These are phyloP conservation scores for Pseudonitzschia multiseries DNA, from an alignment of 108 stramenopile species.

Conservation along the genomic window DNA sequence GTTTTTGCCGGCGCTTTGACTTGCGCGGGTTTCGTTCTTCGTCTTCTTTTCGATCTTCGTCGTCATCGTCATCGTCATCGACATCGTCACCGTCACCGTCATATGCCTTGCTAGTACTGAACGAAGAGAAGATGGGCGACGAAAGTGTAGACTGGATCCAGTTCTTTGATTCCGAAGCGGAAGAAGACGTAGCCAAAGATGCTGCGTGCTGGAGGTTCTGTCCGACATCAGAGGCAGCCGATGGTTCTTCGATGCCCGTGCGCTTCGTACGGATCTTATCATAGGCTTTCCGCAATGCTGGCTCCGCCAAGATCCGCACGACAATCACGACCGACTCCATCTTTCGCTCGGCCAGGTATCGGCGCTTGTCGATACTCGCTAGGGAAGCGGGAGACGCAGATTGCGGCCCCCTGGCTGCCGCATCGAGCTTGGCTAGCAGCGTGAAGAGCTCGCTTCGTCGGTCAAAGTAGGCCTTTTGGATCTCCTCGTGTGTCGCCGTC, in stretches of 20 bases:
- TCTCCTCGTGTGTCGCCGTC: conserved; percentile 36
- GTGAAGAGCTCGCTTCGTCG: conserved; percentile 55
- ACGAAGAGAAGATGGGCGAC: not conserved
- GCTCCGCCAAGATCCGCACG: conserved; percentile 50
- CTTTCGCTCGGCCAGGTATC: conserved; percentile 36
- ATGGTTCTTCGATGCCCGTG: conserved; percentile 15
- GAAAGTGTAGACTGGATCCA: conserved; percentile 10
- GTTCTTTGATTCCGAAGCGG: conserved; percentile 5
- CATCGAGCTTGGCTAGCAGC: conserved; percentile 35
- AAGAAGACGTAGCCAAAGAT: not conserved
- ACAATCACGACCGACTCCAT: conserved; percentile 60
- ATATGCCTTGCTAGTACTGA: not conserved
- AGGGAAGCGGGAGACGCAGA: conserved; percentile 9
- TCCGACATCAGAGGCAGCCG: not conserved
- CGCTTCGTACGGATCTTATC: conserved; percentile 40
- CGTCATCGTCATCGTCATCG: conserved; percentile 11
- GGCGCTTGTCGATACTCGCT: conserved; percentile 13
- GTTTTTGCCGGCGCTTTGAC: conserved; percentile 19
- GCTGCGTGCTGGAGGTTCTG: not conserved
- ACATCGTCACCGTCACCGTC: conserved; percentile 20
- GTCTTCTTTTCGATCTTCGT: conserved; percentile 5
- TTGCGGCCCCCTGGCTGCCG: conserved; percentile 6
- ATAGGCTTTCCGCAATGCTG: conserved; percentile 37
- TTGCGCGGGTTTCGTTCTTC: conserved; percentile 4
- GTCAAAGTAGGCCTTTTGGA: conserved; percentile 56